Evolutionary conservation across 202 grass and related monocot species (phyloP).

Genomic region (Setaria italica): DNA sequence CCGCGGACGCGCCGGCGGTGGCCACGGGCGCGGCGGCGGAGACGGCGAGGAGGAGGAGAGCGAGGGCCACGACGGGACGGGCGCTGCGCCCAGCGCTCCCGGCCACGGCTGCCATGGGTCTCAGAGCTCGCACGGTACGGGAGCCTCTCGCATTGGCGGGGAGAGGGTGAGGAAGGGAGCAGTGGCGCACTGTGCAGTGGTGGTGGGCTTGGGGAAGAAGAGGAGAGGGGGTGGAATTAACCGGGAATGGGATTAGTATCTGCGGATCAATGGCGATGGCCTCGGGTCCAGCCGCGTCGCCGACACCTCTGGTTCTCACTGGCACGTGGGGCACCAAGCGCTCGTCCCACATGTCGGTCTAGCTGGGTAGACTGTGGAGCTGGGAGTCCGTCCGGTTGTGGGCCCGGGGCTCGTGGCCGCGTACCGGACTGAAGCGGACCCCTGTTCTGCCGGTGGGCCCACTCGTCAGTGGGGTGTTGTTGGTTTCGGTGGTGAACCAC

Average conservation of each 20-base stretch:
- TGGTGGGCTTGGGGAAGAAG: slow-evolving; percentile 30
- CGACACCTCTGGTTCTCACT: neutral
- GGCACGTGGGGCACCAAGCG: accelerated
- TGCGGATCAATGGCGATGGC: neutral
- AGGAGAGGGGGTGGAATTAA: neutral
- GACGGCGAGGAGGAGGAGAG: slow-evolving; percentile 29
- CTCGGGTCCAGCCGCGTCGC: neutral
- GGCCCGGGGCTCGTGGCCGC: neutral
- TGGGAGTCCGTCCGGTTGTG: no score
- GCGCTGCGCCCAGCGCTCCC: neutral
- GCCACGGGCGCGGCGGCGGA: neutral
- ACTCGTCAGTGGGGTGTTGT: neutral
- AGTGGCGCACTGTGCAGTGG: neutral
- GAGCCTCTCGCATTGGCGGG: slow-evolving; percentile 42
- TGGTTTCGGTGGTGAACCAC: slow-evolving; percentile 30
- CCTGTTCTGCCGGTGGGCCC: neutral
- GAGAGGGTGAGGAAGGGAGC: neutral
- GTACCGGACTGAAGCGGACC: slow-evolving; percentile 31
- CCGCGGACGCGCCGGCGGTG: slow-evolving; percentile 25
- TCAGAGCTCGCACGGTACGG: slow-evolving; percentile 12
- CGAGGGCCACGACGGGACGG: neutral
- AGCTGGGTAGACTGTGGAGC: accelerated
- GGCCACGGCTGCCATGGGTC: slow-evolving; percentile 33
- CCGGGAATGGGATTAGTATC: slow-evolving; percentile 13
- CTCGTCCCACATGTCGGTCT: neutral